These are phyloP conservation scores for Colletotrichum lindemuthianum DNA, from an alignment of 2,329 filamentous ascomycete species.

Conservation along the genomic window DNA sequence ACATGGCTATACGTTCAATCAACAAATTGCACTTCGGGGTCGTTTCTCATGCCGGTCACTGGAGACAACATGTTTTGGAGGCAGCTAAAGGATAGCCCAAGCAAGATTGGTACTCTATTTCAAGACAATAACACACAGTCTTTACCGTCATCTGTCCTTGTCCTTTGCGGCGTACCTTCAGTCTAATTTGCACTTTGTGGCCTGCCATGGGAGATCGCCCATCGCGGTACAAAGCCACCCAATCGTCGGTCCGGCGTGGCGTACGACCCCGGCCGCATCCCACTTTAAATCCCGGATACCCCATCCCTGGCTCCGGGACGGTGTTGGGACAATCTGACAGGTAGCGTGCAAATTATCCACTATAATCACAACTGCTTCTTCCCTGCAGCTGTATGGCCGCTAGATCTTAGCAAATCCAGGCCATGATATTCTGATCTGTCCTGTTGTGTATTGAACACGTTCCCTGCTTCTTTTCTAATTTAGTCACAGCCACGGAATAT, in stretches of 20 bases:
- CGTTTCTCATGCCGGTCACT: not conserved
- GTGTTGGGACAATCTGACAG: too few relatives aligned
- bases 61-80: not conserved
- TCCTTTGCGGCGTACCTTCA: not conserved
- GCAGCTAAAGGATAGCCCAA: not conserved
- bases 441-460: slow-evolving; percentile 13
- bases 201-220: not conserved
- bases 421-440: not conserved
- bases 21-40: too few relatives aligned
- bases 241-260: slow-evolving; percentile 7
- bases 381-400: not conserved
- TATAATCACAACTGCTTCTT: not conserved
- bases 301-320: slow-evolving; percentile 14
- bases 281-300: not conserved
- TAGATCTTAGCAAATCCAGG: not conserved
- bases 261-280: slow-evolving; percentile 1
- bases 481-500: not conserved
- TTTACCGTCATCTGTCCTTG: slow-evolving; percentile 7
- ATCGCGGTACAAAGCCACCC: not conserved
- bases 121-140: slow-evolving; percentile 2
- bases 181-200: not conserved
- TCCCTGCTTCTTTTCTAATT: slow-evolving; percentile 8
- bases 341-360: not conserved
- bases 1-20: too few relatives aligned
- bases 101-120: not conserved